Evolutionary conservation across 73 alveolate species (phyloP).

Genomic region (Paraurostyla sp.): DNA sequence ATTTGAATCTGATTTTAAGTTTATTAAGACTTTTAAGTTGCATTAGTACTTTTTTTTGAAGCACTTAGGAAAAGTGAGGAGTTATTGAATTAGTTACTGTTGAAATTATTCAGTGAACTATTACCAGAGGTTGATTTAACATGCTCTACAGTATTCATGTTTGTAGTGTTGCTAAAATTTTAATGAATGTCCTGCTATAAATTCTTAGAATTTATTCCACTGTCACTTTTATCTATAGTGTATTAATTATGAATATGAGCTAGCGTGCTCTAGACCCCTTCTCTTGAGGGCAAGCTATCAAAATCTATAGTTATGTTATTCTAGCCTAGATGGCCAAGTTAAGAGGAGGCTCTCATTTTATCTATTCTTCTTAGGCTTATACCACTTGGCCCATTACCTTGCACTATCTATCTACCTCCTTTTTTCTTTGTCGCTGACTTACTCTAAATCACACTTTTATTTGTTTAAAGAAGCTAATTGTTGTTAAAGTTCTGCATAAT

Average conservation of each 20-base stretch:
- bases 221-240: background rate
- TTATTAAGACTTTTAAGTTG: background rate
- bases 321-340: conserved; percentile 21
- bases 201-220: conserved; percentile 11
- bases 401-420: conserved; percentile 29
- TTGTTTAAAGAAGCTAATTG: background rate
- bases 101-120: conserved; percentile 3
- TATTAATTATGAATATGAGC: background rate
- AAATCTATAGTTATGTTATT: conserved; percentile 22
- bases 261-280: conserved; percentile 28
- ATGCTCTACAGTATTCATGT: background rate
- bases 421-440: conserved; percentile 25
- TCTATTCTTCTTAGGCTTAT: conserved; percentile 33
- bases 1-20: background rate
- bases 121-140: background rate
- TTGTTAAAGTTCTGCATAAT: background rate
- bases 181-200: background rate
- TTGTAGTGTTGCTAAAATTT: background rate
- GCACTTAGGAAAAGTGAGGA: background rate
- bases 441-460: background rate
- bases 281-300: background rate
- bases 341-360: conserved; percentile 34
- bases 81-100: background rate
- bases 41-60: background rate
- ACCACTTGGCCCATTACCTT: background rate